Base-by-base conservation (phyloP, 371 early-diverging fungal species). In the Mortierella sp. region DNA sequence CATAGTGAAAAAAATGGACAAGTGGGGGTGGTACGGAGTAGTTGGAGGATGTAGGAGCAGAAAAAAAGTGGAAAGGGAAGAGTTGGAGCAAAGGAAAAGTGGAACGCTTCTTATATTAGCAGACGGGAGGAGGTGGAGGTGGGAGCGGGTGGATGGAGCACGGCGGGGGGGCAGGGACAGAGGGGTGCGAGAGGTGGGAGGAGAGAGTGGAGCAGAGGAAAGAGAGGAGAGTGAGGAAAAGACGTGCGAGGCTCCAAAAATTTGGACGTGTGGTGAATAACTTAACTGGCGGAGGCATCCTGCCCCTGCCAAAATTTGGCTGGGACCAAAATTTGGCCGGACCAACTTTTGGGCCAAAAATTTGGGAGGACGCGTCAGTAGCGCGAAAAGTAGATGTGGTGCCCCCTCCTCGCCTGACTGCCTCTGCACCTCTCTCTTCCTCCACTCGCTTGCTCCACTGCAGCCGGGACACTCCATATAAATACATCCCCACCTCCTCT, bases 1-100 rank as follows among this genome's bases (percentile, higher is more conserved):
- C 85, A 84, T 85, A 38, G 6, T 58, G 58, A 21, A 13, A 24
- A 6, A 26, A 24, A 10, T 23, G 21, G 24, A 2, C 8, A 26
- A 5, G 3, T 6, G 21, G 49, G 49, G 49, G 21, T 18, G 46
- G n/a, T 12, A 12, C 12, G 46, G 49, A 8, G 49, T 26, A 48
- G 10, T 23, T 26, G 49, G 26, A 7, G 26, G 24, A 48, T 5
- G 34, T 26, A 24, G n/a, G 42, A 27, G 56, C 27, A 21, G 30
- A 42, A n/a, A 27, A 39, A 13, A 24, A 9, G 26, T n/a, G 21
- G 48, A 58, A 48, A 21, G 31, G 34, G 47, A 58, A 30, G 21
- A 46, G 31, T 14, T 31, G 48, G 30, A 43, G 45, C 18, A 34
- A 42, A 58, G 34, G 23, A 10, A 18, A 21, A 34, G 34, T 8